Conservation (phyloP, 176 grass and related monocot species). For the Tillandsia fasciculata region DNA sequence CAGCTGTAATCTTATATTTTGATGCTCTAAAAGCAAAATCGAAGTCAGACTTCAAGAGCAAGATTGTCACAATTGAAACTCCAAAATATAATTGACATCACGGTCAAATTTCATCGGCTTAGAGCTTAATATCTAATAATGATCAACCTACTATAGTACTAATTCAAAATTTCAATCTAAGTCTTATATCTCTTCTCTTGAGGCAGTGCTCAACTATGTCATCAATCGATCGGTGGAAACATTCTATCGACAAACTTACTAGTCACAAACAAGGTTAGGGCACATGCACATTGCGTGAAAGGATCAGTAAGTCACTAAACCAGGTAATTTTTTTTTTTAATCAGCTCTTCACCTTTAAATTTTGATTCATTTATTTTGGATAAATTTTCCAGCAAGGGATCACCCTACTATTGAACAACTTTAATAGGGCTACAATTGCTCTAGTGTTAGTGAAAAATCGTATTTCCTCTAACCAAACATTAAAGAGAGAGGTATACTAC, state of each 20-base stretch:
- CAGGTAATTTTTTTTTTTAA: neutral
- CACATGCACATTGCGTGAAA: conserved; percentile 12
- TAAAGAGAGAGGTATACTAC: conserved; percentile 64
- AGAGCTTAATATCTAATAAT: too few species aligned
- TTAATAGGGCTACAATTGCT: conserved; percentile 40
- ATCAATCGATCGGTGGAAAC: conserved; percentile 7
- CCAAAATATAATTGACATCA: too few species aligned
- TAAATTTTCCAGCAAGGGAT: conserved; percentile 44
- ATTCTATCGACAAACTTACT: conserved; percentile 7
- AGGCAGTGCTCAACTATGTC: conserved; percentile 10
- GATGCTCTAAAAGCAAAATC: too few species aligned
- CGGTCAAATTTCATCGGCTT: too few species aligned
- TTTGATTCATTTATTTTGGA: neutral
- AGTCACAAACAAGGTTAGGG: conserved; percentile 13
- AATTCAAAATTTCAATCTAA: neutral
- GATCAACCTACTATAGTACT: too few species aligned
- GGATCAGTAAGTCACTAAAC: neutral
- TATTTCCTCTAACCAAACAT: neutral
- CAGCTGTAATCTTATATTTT: too few species aligned
- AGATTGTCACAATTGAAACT: too few species aligned
- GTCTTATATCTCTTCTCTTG: neutral
- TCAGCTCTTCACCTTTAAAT: neutral
- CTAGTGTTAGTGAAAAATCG: conserved; percentile 22
- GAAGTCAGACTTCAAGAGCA: too few species aligned
- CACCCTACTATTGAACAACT: conserved; percentile 85